Evolutionary conservation across 345 rosid genomes (phyloP).

Genomic region (Boechera retrofracta): DNA sequence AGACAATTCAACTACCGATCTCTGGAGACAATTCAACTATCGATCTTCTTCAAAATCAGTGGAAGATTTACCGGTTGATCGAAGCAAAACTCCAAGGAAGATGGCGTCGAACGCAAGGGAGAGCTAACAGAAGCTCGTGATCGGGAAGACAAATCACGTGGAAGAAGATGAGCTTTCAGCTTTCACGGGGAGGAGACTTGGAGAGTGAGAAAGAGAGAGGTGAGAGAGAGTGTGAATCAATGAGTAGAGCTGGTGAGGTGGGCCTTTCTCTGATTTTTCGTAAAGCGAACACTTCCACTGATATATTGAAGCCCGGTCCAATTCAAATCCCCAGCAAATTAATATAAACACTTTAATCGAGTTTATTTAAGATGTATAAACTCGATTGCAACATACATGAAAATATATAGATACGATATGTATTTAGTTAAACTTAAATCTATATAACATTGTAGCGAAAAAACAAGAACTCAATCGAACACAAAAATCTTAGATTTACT

Average conservation of each 20-base stretch:
- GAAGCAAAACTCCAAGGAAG: conserved; percentile 26
- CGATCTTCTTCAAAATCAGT: conserved; percentile 23
- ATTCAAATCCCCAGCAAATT: conserved; percentile 4
- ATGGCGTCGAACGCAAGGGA: conserved; percentile 33
- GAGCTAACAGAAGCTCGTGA: conserved; percentile 28
- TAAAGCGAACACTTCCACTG: conserved; percentile 14
- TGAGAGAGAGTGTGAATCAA: neutral
- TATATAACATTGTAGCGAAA: no score
- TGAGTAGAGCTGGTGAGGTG: conserved; percentile 35
- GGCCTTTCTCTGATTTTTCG: conserved; percentile 34
- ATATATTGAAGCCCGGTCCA: conserved; percentile 23
- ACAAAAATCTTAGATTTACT: no score
- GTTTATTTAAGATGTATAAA: no score
- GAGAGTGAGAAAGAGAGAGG: conserved; percentile 32
- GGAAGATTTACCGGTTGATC: conserved; percentile 5
- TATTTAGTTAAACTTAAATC: no score
- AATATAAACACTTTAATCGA: neutral
- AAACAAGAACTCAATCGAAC: no score
- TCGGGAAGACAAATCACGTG: conserved; percentile 43
- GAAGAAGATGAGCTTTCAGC: conserved; percentile 31
- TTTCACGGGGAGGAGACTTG: conserved; percentile 39
- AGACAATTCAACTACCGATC: conserved; percentile 35
- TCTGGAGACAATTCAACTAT: conserved; percentile 36
- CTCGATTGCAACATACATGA: no score
- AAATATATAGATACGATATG: no score